phyloP scores from a whole-genome alignment of 345 rosid genomes.

The Rhizophora mangle region DNA sequence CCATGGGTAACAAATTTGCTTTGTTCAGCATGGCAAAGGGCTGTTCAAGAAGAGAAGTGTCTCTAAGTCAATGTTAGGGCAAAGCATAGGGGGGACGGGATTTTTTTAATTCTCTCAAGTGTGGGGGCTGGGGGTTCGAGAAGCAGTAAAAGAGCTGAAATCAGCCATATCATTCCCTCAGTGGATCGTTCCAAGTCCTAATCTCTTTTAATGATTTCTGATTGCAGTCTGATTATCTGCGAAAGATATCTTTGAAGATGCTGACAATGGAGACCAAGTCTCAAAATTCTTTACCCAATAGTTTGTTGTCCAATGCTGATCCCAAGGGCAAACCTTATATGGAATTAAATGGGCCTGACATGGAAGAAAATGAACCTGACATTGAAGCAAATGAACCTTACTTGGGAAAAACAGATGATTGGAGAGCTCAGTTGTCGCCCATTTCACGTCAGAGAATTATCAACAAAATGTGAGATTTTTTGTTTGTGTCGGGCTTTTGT shows the following conservation, averaged over 20 bases:
- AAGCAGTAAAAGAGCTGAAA: no score
- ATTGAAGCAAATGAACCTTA: no score
- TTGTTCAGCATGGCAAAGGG: not conserved
- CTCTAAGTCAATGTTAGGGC: no score
- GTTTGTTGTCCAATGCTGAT: constrained; percentile 2
- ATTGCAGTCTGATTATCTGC: constrained; percentile 75
- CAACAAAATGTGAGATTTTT: constrained; percentile 48
- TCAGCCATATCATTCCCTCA: not conserved
- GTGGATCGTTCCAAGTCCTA: not conserved
- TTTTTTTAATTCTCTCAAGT: no score
- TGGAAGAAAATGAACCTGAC: no score
- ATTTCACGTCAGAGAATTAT: constrained; percentile 48
- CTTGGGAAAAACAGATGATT: constrained; percentile 30
- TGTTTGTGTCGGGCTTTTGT: not conserved
- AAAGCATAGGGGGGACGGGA: no score
- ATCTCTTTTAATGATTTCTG: constrained; percentile 7
- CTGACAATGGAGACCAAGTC: constrained; percentile 75
- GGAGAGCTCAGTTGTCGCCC: constrained; percentile 56
- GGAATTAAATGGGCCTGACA: constrained; percentile 8
- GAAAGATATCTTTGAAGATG: constrained; percentile 89
- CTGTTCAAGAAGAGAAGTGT: not conserved
- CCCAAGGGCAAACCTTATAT: constrained; percentile 38
- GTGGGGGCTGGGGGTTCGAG: no score
- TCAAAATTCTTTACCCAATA: constrained; percentile 39
- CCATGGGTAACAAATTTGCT: not conserved